Evolutionary conservation across 2,329 filamentous ascomycete species (phyloP).

Genomic region (Aspergillus caelatus): DNA sequence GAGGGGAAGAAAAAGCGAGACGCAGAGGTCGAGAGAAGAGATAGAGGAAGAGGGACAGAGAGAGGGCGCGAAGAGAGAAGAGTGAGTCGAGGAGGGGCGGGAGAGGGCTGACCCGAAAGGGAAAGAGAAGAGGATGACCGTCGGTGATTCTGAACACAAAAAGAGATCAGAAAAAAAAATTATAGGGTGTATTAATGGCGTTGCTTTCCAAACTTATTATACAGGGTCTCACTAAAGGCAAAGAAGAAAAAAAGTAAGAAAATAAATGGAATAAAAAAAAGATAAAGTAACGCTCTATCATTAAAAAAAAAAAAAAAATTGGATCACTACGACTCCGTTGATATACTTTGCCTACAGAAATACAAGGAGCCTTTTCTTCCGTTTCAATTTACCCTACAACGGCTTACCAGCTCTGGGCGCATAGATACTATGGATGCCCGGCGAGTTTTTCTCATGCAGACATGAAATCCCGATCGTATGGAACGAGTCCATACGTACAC

Average conservation of each 20-base stretch:
- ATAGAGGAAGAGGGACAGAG: conserved; percentile 13
- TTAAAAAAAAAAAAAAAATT: not conserved
- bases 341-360: not conserved
- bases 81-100: conserved; percentile 23
- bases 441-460: conserved; percentile 22
- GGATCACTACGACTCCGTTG: not conserved
- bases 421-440: conserved; percentile 14
- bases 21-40: conserved; percentile 18
- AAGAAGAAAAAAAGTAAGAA: not conserved
- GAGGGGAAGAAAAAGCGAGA: conserved; percentile 22
- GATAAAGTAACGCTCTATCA: not conserved
- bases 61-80: conserved; percentile 20
- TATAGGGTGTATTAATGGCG: conserved; percentile 3
- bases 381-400: not conserved
- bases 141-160: conserved; percentile 4
- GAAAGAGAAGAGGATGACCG: not conserved
- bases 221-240: not conserved
- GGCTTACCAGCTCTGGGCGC: not conserved
- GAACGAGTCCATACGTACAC: conserved; percentile 19
- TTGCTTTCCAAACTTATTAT: not conserved
- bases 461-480: conserved; percentile 29
- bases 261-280: conserved; percentile 1
- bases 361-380: not conserved
- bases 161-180: not conserved
- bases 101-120: conserved; percentile 25